Percentiles rank a stretch among this genome's conserved stretches.
These are phyloP conservation scores for Astrothelium macrocarpum DNA, from an alignment of 495 filamentous ascomycete genomes.

Conservation along the genomic window DNA sequence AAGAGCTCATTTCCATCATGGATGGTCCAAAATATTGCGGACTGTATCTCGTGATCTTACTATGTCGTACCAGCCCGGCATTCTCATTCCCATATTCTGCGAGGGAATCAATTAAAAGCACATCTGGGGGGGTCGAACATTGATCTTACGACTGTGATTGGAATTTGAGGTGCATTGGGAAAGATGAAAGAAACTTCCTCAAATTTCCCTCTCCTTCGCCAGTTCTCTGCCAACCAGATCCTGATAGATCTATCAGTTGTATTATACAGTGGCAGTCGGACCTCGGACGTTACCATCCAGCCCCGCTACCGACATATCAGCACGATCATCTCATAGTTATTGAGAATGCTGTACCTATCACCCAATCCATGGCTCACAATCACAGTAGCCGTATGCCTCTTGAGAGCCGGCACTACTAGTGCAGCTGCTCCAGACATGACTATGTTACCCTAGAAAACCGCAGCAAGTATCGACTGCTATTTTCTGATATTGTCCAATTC, in stretches of 20 bases:
- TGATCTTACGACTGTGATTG: slow-evolving; percentile 66
- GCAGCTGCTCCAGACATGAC: slow-evolving; percentile 46
- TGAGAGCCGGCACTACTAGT: slow-evolving; percentile 76
- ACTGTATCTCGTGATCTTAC: slow-evolving; percentile 46
- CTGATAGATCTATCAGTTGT: slow-evolving; percentile 28
- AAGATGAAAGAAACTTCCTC: slow-evolving; percentile 87
- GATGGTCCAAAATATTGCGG: not conserved
- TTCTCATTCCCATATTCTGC: slow-evolving; percentile 68
- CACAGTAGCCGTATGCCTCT: slow-evolving; percentile 84
- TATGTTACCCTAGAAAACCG: too few relatives aligned
- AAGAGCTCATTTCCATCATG: not conserved
- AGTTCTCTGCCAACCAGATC: slow-evolving; percentile 77
- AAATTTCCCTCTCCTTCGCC: slow-evolving; percentile 71
- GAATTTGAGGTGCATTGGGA: slow-evolving; percentile 83
- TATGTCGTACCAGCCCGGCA: slow-evolving; percentile 94
- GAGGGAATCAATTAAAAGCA: not conserved
- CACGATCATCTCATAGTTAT: not conserved
- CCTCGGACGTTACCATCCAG: slow-evolving; percentile 27
- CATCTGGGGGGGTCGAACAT: slow-evolving; percentile 6
- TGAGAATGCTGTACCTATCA: slow-evolving; percentile 48
- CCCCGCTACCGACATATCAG: slow-evolving; percentile 22
- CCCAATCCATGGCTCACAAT: slow-evolving; percentile 91
- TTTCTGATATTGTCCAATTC: too few relatives aligned
- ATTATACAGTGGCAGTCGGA: slow-evolving; percentile 6
- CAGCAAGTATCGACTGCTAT: too few relatives aligned